Evolutionary conservation across 2,329 filamentous ascomycete genomes (phyloP).

Genomic region (Harringtonia lauricola): DNA sequence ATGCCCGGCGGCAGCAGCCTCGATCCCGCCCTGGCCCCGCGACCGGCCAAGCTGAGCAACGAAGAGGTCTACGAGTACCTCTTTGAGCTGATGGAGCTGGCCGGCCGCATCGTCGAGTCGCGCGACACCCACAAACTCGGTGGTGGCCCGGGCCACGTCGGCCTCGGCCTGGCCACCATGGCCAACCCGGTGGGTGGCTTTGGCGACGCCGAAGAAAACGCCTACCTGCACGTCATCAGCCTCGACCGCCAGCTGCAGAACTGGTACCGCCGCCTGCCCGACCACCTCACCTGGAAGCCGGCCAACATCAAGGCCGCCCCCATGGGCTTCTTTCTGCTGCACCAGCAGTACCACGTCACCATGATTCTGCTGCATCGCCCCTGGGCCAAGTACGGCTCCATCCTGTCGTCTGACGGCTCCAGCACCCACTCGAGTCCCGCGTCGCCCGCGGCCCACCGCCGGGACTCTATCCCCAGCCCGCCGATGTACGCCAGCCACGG

Average conservation of each 20-base stretch:
- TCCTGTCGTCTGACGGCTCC: slow-evolving; percentile 14
- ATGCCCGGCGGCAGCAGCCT: no score
- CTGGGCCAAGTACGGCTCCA: slow-evolving; percentile 37
- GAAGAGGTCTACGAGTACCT: slow-evolving; percentile 37
- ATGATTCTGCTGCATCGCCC: slow-evolving; percentile 42
- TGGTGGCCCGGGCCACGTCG: neutral
- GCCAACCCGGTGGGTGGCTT: slow-evolving; percentile 7
- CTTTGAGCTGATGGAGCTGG: slow-evolving; percentile 44
- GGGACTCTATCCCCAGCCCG: neutral
- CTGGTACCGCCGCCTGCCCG: slow-evolving; percentile 41
- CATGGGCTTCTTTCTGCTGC: slow-evolving; percentile 41
- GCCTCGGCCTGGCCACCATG: neutral
- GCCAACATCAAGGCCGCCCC: slow-evolving; percentile 37
- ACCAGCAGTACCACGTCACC: slow-evolving; percentile 43
- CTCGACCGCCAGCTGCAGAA: slow-evolving; percentile 41
- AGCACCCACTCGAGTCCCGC: no score
- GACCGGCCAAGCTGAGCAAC: slow-evolving; percentile 9
- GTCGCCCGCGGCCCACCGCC: neutral
- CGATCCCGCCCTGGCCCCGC: no score
- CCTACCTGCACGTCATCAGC: slow-evolving; percentile 37
- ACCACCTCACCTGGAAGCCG: slow-evolving; percentile 35
- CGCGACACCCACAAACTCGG: slow-evolving; percentile 22
- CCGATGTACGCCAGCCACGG: neutral
- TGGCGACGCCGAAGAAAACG: slow-evolving; percentile 28
- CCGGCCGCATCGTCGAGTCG: slow-evolving; percentile 38